Percentiles rank a stretch among this genome's conserved stretches.
These are phyloP conservation scores for Penicillium samsonianum DNA, from an alignment of 495 filamentous ascomycete genomes.

Conservation along the genomic window DNA sequence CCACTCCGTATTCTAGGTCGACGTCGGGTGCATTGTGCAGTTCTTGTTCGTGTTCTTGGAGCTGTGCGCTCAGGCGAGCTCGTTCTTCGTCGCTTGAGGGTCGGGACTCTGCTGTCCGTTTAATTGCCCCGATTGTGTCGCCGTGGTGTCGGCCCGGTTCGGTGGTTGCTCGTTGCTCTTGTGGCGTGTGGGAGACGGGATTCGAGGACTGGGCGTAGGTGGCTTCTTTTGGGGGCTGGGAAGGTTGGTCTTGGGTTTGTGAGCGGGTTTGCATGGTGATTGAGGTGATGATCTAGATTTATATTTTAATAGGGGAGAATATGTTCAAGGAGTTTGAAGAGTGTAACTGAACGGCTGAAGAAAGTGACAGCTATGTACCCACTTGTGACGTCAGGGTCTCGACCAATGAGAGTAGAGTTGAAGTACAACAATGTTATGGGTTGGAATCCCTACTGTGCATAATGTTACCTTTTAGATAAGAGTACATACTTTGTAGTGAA, in stretches of 20 bases:
- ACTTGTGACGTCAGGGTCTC: slow-evolving; percentile 25
- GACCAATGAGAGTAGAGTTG: not conserved
- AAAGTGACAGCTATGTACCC: slow-evolving; percentile 1
- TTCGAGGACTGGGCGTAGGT: slow-evolving; percentile 53
- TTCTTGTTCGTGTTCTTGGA: slow-evolving; percentile 13
- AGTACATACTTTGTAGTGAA: no score
- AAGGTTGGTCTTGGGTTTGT: slow-evolving; percentile 18
- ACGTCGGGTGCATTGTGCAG: slow-evolving; percentile 30
- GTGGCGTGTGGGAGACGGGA: slow-evolving; percentile 48
- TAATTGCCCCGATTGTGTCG: slow-evolving; percentile 38
- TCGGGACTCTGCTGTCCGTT: slow-evolving; percentile 38
- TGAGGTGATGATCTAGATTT: not conserved
- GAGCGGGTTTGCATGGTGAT: slow-evolving; percentile 23
- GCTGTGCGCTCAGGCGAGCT: slow-evolving; percentile 21
- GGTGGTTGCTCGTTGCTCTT: slow-evolving; percentile 46
- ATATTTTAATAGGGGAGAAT: not conserved
- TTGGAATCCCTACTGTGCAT: no score
- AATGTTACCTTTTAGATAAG: no score
- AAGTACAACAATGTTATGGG: not conserved
- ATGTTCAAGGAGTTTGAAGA: not conserved
- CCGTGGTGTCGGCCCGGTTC: slow-evolving; percentile 30
- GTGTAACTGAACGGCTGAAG: not conserved
- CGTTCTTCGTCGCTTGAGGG: slow-evolving; percentile 42
- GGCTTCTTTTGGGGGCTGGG: slow-evolving; percentile 55
- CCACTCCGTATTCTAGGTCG: slow-evolving; percentile 56